Percentiles rank a stretch among this genome's conserved stretches.
Conservation (phyloP, 2,329 filamentous ascomycete species). For the Fusarium solani-melongenae region DNA sequence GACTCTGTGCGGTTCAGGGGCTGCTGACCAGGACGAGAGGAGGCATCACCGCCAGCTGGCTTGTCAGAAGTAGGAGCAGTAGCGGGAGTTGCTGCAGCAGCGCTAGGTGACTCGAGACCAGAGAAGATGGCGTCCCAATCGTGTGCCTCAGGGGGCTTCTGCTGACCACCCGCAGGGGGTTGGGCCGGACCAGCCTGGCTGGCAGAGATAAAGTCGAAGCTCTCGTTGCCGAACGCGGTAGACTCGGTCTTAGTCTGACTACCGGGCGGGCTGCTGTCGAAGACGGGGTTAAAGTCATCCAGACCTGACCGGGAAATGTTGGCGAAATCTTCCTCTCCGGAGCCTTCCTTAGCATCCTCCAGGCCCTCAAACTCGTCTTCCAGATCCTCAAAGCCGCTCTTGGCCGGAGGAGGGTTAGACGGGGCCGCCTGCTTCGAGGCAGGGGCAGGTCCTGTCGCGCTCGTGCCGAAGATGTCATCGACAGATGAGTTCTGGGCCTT, state of each 20-base stretch:
- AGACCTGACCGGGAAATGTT: slow-evolving; percentile 76
- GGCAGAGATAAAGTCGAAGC: slow-evolving; percentile 67
- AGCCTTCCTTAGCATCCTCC: slow-evolving; percentile 85
- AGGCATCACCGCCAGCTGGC: slow-evolving; percentile 13
- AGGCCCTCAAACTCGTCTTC: slow-evolving; percentile 86
- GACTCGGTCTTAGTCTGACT: slow-evolving; percentile 66
- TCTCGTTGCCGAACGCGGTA: slow-evolving; percentile 64
- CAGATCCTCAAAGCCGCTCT: slow-evolving; percentile 77
- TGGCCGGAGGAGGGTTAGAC: slow-evolving; percentile 49
- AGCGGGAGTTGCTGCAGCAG: slow-evolving; percentile 42
- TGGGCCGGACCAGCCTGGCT: slow-evolving; percentile 46
- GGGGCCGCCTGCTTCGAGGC: slow-evolving; percentile 46
- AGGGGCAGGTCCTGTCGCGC: slow-evolving; percentile 40
- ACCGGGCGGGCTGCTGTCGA: slow-evolving; percentile 74
- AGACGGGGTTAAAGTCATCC: slow-evolving; percentile 84
- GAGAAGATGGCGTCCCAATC: slow-evolving; percentile 98
- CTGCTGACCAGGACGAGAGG: slow-evolving; percentile 41
- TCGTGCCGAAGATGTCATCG: slow-evolving; percentile 57
- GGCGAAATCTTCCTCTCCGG: slow-evolving; percentile 82
- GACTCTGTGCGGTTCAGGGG: slow-evolving; percentile 73
- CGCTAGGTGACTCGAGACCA: slow-evolving; percentile 71
- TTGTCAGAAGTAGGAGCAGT: slow-evolving; percentile 33
- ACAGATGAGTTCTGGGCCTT: slow-evolving; percentile 47
- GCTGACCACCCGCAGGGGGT: slow-evolving; percentile 53
- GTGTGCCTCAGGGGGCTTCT: slow-evolving; percentile 64